A percentile compares a stretch with the other conserved stretches of the same genome.
phyloP scores from a whole-genome alignment of 371 early-diverging fungal species.

The Smittium culicis region DNA sequence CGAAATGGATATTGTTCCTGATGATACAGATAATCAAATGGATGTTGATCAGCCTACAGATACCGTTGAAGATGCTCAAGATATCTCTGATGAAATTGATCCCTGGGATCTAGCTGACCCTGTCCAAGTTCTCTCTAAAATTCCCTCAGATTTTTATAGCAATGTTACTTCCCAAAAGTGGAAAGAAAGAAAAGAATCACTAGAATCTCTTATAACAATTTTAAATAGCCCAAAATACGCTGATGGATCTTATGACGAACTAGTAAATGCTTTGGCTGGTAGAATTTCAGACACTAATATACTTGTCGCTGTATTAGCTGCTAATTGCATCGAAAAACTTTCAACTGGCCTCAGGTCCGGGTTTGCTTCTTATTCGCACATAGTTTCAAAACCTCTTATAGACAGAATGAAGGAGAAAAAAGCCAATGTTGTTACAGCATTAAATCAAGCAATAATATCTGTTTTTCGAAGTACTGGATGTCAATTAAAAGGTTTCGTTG shows the following conservation, averaged over 20 bases:
- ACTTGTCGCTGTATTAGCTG: slow-evolving; percentile 56
- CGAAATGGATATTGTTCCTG: slow-evolving; percentile 37
- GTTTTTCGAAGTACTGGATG: slow-evolving; percentile 50
- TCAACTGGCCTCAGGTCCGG: slow-evolving; percentile 61
- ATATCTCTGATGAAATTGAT: slow-evolving; percentile 43
- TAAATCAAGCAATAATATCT: slow-evolving; percentile 67
- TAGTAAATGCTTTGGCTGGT: slow-evolving; percentile 69
- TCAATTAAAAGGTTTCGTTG: slow-evolving; percentile 38
- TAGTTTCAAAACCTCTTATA: slow-evolving; percentile 55
- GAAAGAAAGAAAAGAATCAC: slow-evolving; percentile 87
- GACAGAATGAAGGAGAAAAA: slow-evolving; percentile 93
- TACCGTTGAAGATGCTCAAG: slow-evolving; percentile 37
- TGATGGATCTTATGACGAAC: slow-evolving; percentile 60
- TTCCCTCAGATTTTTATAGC: slow-evolving; percentile 66
- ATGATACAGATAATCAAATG: slow-evolving; percentile 17
- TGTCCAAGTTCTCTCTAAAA: slow-evolving; percentile 69
- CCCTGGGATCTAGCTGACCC: slow-evolving; percentile 76
- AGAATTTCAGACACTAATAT: slow-evolving; percentile 82
- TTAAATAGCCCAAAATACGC: slow-evolving; percentile 62
- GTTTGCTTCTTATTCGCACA: slow-evolving; percentile 61
- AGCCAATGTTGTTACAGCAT: slow-evolving; percentile 64
- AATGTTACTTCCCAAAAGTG: slow-evolving; percentile 73
- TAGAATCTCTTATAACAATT: slow-evolving; percentile 54
- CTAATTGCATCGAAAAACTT: slow-evolving; percentile 70
- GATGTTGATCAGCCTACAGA: slow-evolving; percentile 19